Conservation (phyloP, 2,329 filamentous ascomycete species). For the Pseudogymnoascus sp. region DNA sequence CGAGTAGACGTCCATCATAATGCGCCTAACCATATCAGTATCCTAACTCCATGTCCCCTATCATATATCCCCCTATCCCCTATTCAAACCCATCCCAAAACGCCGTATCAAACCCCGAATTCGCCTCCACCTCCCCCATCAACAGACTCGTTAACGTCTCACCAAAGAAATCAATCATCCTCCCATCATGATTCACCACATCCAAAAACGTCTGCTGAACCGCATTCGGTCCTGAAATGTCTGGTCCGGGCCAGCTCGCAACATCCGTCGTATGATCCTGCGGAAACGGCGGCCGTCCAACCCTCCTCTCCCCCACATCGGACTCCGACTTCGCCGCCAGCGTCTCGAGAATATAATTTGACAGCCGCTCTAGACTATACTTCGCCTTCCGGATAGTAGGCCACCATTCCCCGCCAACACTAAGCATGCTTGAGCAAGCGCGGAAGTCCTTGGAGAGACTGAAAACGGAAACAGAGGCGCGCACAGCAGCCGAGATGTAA, state of each 20-base stretch:
- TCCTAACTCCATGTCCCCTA: too few relatives aligned
- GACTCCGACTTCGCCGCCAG: not conserved
- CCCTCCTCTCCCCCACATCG: not conserved
- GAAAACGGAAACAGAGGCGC: slow-evolving; percentile 19
- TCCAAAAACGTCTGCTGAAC: slow-evolving; percentile 2
- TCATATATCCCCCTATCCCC: too few relatives aligned
- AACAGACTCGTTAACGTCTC: not conserved
- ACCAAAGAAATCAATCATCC: slow-evolving; percentile 6
- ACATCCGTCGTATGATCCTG: not conserved
- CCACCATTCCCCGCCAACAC: slow-evolving; percentile 35
- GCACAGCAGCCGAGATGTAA: slow-evolving; percentile 28
- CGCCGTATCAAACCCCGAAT: too few relatives aligned
- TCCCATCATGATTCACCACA: slow-evolving; percentile 7
- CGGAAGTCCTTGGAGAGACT: slow-evolving; percentile 23
- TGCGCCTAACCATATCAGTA: too few relatives aligned
- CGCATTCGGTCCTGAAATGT: not conserved
- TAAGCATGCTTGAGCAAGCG: slow-evolving; percentile 30
- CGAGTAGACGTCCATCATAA: too few relatives aligned
- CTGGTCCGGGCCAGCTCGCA: not conserved
- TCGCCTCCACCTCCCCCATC: too few relatives aligned
- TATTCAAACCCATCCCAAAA: too few relatives aligned
- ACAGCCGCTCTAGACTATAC: slow-evolving; percentile 23
- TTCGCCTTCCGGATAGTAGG: slow-evolving; percentile 28
- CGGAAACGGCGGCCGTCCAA: not conserved
- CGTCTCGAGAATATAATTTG: slow-evolving; percentile 6